These are phyloP conservation scores for Epichloe amarillans DNA, from an alignment of 2,329 filamentous ascomycete species.

Conservation along the genomic window DNA sequence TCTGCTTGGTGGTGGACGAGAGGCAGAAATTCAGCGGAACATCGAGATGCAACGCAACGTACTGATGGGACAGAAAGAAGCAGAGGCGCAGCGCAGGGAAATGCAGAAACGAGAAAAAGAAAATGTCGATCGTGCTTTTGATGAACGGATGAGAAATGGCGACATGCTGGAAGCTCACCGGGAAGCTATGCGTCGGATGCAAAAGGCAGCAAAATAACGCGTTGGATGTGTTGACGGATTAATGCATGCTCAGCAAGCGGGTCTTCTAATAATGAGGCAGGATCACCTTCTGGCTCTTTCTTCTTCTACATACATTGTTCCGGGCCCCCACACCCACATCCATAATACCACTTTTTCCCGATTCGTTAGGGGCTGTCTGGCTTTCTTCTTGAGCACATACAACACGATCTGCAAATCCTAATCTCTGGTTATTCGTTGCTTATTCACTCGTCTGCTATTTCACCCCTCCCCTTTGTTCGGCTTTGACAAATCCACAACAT, in stretches of 20 bases:
- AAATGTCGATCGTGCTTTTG: conserved; percentile 49
- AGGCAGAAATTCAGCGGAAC: conserved; percentile 29
- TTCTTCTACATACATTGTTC: not conserved
- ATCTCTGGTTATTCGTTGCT: not conserved
- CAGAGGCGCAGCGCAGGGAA: conserved; percentile 46
- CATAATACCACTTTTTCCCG: not conserved
- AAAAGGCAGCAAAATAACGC: conserved; percentile 23
- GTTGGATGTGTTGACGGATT: not conserved
- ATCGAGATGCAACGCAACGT: conserved; percentile 41
- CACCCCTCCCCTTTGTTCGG: not conserved
- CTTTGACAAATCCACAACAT: not conserved
- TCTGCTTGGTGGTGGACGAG: conserved; percentile 21
- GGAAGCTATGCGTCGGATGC: conserved; percentile 70
- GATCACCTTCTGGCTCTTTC: not conserved
- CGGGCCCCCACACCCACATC: not conserved
- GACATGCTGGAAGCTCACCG: conserved; percentile 65
- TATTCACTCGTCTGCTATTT: not conserved
- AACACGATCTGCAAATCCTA: not conserved
- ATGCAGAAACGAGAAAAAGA: conserved; percentile 43
- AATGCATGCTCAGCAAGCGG: not conserved
- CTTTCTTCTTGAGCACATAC: not conserved
- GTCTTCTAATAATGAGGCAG: not conserved
- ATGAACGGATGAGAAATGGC: conserved; percentile 62
- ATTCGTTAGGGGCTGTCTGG: not conserved
- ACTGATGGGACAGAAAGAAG: conserved; percentile 49